Evolutionary conservation across 2,329 filamentous ascomycete genomes (phyloP).

Genomic region (Colletotrichum noveboracense): DNA sequence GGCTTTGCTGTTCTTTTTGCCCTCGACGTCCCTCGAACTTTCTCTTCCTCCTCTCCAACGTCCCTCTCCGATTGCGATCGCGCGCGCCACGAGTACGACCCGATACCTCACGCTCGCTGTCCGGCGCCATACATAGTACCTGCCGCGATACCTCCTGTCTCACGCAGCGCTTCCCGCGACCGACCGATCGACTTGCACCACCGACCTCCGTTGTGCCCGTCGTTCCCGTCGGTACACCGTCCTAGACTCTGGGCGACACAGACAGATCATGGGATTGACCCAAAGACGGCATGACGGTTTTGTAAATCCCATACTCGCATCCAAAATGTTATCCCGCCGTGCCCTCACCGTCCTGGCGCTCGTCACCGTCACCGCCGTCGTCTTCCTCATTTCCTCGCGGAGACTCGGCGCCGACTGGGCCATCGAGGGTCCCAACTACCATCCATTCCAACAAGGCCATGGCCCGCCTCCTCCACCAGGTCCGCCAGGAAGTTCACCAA

Average conservation of each 20-base stretch:
- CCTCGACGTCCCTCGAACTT: not conserved
- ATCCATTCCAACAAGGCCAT: constrained; percentile 12
- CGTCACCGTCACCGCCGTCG: constrained; percentile 29
- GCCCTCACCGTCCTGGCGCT: constrained; percentile 30
- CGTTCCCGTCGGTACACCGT: not conserved
- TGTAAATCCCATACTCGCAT: constrained; percentile 1
- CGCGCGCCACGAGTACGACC: not conserved
- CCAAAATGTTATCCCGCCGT: constrained; percentile 33
- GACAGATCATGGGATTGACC: constrained; percentile 13
- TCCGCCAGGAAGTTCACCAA: constrained; percentile 17
- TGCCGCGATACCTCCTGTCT: not conserved
- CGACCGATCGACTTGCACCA: too few species aligned
- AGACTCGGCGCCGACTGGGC: constrained; percentile 34
- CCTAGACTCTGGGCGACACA: not conserved
- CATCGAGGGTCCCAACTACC: constrained; percentile 32
- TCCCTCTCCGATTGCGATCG: not conserved
- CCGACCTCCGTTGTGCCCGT: not conserved
- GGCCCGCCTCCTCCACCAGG: not conserved
- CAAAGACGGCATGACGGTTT: constrained; percentile 11
- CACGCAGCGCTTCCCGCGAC: not conserved
- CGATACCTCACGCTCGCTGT: not conserved
- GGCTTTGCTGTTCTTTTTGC: not conserved
- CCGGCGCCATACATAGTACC: not conserved
- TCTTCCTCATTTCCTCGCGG: constrained; percentile 37
- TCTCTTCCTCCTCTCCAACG: not conserved